A percentile compares a stretch with the other conserved stretches of the same genome.
Evolutionary conservation across 2,329 filamentous ascomycete genomes (phyloP).

Genomic region (Botrytis aclada): DNA sequence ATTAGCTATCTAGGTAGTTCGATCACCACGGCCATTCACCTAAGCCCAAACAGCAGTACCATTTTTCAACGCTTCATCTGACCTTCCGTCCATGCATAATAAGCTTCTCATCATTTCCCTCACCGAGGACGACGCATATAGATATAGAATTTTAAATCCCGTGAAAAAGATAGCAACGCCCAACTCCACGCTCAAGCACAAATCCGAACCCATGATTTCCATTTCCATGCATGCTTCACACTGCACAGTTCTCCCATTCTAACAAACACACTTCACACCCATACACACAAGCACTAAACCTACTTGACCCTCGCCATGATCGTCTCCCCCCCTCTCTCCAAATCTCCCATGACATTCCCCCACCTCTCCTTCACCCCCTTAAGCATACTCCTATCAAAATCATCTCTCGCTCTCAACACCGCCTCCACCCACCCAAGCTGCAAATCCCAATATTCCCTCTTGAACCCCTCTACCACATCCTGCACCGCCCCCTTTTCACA

Average conservation of each 20-base stretch:
- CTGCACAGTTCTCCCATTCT: not conserved
- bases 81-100: too few relatives aligned
- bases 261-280: too few relatives aligned
- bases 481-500: conserved; percentile 71
- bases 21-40: not conserved
- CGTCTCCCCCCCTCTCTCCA: conserved; percentile 79
- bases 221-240: not conserved
- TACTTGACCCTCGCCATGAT: conserved; percentile 92
- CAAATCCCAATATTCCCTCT: conserved; percentile 86
- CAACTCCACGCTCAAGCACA: conserved; percentile 1
- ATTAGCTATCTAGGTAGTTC: not conserved
- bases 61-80: not conserved
- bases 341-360: conserved; percentile 77
- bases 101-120: not conserved
- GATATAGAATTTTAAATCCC: not conserved
- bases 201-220: not conserved
- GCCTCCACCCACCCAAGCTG: conserved; percentile 95
- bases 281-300: not conserved
- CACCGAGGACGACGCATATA: not conserved
- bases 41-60: not conserved
- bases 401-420: conserved; percentile 79
- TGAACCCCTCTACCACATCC: conserved; percentile 79
- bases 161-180: not conserved
- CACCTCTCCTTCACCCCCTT: conserved; percentile 83
- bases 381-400: conserved; percentile 89